Base-by-base conservation (phyloP, 306 rosid genomes). In the Lupinus albus region DNA sequence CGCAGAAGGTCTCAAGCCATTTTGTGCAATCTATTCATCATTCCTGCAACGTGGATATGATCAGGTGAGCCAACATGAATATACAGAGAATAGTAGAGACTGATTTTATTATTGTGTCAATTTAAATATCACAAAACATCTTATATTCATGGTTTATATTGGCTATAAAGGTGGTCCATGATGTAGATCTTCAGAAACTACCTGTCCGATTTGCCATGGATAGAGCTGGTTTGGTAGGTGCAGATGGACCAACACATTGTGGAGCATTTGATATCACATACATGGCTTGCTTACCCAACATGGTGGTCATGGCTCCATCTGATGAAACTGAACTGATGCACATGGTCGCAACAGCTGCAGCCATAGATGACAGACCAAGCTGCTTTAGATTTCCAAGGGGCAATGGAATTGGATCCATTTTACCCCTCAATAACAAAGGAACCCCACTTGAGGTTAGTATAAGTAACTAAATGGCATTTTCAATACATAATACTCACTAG, bases 221-320 rank as follows among this genome's bases (percentile, higher is more conserved):
- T 61, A 71, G 91, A 63, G 96, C 91, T 49, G 94, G 94, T 16
- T 72, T 89, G 79, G 94, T 87, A 0, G 96, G 96, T 36, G 89
- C 85, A 13, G 96, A 87, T 75, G 96, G 94, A 58, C 89, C 96
- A n/a, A 89, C 94, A n/a, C 96, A 89, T 64, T 87, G 89, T 12
- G 94, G 96, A 62, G 94, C 91, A 21, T 89, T 89, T 78, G 94
- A 89, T 71, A 83, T 87, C 70, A 70, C 94, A 2, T 89, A 79
- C 81, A 85, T 89, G 96, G 96, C 94, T 59, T 83, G 96, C 79
- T 79, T 89, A 81, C 96, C 94, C 21, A 89, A 87, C 79, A 89
- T 89, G 94, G 86, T 89, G 68, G 91, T 85, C 64, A 87, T 89
- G 96, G 96, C 91, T 76, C 91, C 94, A 3, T 82, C 91, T 10